Percentiles rank a stretch among this genome's conserved stretches.
These are phyloP conservation scores for Scleromitrula shiraiana DNA, from an alignment of 2,329 filamentous ascomycete genomes.

Conservation along the genomic window DNA sequence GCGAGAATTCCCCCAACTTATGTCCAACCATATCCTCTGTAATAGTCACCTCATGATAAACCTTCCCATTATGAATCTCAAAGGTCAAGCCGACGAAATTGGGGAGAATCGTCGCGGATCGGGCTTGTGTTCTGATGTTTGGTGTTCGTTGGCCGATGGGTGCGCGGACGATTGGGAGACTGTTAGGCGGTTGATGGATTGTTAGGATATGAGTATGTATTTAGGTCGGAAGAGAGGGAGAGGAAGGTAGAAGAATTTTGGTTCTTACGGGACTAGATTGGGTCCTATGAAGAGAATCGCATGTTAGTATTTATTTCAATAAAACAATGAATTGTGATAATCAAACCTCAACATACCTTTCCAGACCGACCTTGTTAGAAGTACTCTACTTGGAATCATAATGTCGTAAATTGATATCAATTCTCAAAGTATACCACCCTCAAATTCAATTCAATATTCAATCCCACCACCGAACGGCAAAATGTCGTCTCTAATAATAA, in stretches of 20 bases:
- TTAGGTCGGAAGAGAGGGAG: no score
- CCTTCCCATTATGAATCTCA: slow-evolving; percentile 66
- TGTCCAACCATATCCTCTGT: slow-evolving; percentile 73
- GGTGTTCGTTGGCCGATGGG: slow-evolving; percentile 45
- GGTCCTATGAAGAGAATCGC: slow-evolving; percentile 49
- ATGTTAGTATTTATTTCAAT: slow-evolving; percentile 21
- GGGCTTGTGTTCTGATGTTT: slow-evolving; percentile 62
- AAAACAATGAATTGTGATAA: background rate
- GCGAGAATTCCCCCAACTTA: slow-evolving; percentile 65
- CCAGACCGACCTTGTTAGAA: slow-evolving; percentile 61
- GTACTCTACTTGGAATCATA: slow-evolving; percentile 53
- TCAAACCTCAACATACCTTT: slow-evolving; percentile 47
- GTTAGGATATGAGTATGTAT: no score
- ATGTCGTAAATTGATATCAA: slow-evolving; percentile 7
- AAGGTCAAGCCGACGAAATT: slow-evolving; percentile 66
- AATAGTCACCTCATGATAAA: slow-evolving; percentile 58
- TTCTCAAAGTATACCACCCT: no score
- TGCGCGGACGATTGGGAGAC: slow-evolving; percentile 42
- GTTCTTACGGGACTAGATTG: slow-evolving; percentile 60
- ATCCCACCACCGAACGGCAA: no score
- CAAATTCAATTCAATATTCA: no score
- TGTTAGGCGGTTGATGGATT: slow-evolving; percentile 36
- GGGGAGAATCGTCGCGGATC: slow-evolving; percentile 63
- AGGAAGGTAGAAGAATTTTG: no score
- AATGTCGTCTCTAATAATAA: slow-evolving; percentile 3